Evolutionary conservation across 331 rosid genomes (phyloP).

Genomic region (Telfairia occidentalis): DNA sequence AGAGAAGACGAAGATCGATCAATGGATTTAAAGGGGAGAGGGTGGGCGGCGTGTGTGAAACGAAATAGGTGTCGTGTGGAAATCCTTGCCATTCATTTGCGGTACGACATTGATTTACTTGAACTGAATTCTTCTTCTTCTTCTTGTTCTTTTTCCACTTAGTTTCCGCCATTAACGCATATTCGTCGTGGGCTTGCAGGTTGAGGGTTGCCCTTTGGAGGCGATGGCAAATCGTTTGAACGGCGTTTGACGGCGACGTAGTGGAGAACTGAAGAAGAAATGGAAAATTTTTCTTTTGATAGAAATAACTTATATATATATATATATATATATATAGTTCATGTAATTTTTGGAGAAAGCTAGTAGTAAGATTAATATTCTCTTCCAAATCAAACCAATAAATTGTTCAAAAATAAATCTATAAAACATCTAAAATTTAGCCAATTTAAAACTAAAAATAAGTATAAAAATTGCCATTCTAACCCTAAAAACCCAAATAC

Average conservation of each 20-base stretch:
- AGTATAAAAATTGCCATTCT: no score
- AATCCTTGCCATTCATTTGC: constrained; percentile 57
- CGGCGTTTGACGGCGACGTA: neutral
- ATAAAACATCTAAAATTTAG: no score
- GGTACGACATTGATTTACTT: neutral
- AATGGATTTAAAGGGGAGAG: constrained; percentile 19
- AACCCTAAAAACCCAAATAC: neutral
- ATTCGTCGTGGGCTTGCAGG: constrained; percentile 13
- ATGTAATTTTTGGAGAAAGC: neutral
- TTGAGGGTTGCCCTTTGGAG: neutral
- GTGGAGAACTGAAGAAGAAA: neutral
- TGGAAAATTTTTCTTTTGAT: neutral
- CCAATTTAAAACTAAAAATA: no score
- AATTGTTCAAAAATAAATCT: no score
- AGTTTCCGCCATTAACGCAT: constrained; percentile 42
- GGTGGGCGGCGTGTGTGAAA: constrained; percentile 21
- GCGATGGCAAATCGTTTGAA: neutral
- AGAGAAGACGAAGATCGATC: constrained; percentile 5
- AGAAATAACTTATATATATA: no score
- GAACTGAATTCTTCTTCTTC: neutral
- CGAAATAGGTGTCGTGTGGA: constrained; percentile 28
- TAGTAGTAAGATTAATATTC: no score
- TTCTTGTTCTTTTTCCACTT: constrained; percentile 4
- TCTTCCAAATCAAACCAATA: no score
- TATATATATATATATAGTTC: no score